phyloP scores from a whole-genome alignment of 2,329 filamentous ascomycete species.

The Alternaria postmessia region DNA sequence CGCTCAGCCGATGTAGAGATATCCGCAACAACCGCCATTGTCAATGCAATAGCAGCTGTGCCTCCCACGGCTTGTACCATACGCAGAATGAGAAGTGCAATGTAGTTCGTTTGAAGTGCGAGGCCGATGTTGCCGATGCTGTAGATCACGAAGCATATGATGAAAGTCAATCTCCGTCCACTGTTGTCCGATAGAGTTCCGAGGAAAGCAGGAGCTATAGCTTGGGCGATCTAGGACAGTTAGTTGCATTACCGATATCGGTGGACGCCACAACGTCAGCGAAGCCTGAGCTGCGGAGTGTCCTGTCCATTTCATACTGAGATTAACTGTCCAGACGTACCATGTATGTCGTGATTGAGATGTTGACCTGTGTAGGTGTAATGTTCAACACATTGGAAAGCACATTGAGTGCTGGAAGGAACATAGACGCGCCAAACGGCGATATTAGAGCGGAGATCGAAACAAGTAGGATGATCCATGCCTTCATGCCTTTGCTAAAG shows the following conservation, averaged over 20 bases:
- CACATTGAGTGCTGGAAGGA: conserved; percentile 48
- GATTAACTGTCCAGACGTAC: conserved; percentile 18
- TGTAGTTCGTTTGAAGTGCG: conserved; percentile 48
- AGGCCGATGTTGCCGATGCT: conserved; percentile 49
- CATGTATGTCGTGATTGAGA: conserved; percentile 62
- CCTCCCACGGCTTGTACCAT: conserved; percentile 52
- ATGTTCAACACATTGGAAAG: conserved; percentile 52
- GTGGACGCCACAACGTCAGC: not conserved
- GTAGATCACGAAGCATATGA: conserved; percentile 53
- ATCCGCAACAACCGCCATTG: conserved; percentile 76
- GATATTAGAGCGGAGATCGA: conserved; percentile 59
- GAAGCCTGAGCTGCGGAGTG: not conserved
- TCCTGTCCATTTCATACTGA: not conserved
- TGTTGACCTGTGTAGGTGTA: conserved; percentile 55
- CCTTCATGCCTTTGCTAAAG: conserved; percentile 50
- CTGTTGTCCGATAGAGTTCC: conserved; percentile 62
- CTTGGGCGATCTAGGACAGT: conserved; percentile 54
- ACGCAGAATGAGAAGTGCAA: conserved; percentile 46
- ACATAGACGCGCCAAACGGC: conserved; percentile 53
- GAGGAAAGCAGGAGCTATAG: conserved; percentile 61
- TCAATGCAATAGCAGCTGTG: conserved; percentile 61
- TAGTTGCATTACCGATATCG: conserved; percentile 6
- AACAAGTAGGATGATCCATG: conserved; percentile 60
- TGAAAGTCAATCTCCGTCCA: conserved; percentile 61
- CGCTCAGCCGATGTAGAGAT: conserved; percentile 73